Base-by-base conservation (phyloP, 2,329 filamentous ascomycete genomes). In the Neobulgaria alba region DNA sequence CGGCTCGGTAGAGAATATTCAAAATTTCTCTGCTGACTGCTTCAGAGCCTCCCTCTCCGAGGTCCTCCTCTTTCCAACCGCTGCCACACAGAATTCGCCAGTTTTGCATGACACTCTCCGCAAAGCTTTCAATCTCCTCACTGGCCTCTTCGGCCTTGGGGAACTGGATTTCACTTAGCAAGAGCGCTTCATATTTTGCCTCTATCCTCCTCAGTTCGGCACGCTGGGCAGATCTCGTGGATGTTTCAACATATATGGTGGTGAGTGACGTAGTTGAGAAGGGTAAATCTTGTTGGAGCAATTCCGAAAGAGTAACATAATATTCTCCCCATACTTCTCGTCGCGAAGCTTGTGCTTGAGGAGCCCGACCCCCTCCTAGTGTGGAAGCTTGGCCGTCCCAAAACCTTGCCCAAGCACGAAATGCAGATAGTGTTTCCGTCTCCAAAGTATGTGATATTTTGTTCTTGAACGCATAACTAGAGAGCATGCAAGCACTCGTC, bases 1-100 rank as follows among this genome's bases (percentile, higher is more conserved):
- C 86, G 16, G 89, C 86, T 29, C 83, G 82, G 62, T 96, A 98
- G 5, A 98, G 71, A 19, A 88, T 85, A 61, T 92, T 89, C 30
- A 98, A 73, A 21, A 93, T 79, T 37, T 79, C 79, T 39, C 82
- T 78, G 48, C 84, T 84, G 14, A 90, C 67, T 16, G 73, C 77
- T 56, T 82, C 78, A 53, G 87, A 84, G 7, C 88, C 89, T 4
- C 85, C 87, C 54, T 82, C 77, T 3, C 86, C 88, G 19, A 95
- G 70, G 50, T 95, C 87, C 39, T 78, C 67, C 48, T 94, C 83
- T 31, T 71, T 73, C 89, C 89, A 95, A 12, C 75, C 75, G 19
- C 81, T 75, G 5, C 89, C 85, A 52, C 84, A 87, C 5, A 95
- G 63, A 23, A 92, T 69, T 36, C 75, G 69, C 92, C 92, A 98